A percentile compares a stretch with the other conserved stretches of the same genome.
Conservation (phyloP, 345 rosid genomes). For the Citrus cavaleriei region DNA sequence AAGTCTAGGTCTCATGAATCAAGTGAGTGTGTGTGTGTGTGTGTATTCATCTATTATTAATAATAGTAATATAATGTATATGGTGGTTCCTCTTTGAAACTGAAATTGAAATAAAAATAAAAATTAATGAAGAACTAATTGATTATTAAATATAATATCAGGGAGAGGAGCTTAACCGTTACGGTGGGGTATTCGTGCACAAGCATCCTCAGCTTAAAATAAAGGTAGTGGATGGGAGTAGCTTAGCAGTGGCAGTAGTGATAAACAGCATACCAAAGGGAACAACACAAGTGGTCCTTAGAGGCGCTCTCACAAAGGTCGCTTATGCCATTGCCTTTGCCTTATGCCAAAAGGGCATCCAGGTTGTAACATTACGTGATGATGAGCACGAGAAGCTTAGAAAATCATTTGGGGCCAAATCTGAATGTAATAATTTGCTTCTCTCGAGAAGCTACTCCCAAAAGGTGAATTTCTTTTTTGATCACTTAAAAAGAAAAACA, state of each 20-base stretch:
- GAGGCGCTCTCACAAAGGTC: constrained; percentile 51
- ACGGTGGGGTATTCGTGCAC: constrained; percentile 43
- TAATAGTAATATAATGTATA: no score
- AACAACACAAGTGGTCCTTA: constrained; percentile 40
- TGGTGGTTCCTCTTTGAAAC: no score
- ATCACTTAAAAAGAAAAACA: no score
- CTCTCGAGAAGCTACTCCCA: constrained; percentile 27
- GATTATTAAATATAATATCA: constrained; percentile 3
- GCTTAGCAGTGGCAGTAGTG: constrained; percentile 53
- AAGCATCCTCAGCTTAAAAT: constrained; percentile 43
- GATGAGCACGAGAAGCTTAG: constrained; percentile 42
- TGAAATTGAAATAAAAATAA: no score
- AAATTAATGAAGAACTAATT: background rate
- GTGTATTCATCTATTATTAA: no score
- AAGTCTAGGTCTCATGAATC: constrained; percentile 62
- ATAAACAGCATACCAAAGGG: constrained; percentile 53
- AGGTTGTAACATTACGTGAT: constrained; percentile 35
- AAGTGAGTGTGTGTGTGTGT: constrained; percentile 29
- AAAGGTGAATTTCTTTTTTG: constrained; percentile 29
- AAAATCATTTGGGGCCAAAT: constrained; percentile 21
- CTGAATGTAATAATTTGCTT: constrained; percentile 30
- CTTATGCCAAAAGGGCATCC: constrained; percentile 43
- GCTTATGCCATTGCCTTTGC: constrained; percentile 42
- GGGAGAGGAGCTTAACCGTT: constrained; percentile 53
- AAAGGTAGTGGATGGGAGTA: constrained; percentile 67